Percentiles rank a stretch among this genome's conserved stretches.
phyloP scores from a whole-genome alignment of 1,284 basidiomycete species.

The Apiotrichum veenhuisii region DNA sequence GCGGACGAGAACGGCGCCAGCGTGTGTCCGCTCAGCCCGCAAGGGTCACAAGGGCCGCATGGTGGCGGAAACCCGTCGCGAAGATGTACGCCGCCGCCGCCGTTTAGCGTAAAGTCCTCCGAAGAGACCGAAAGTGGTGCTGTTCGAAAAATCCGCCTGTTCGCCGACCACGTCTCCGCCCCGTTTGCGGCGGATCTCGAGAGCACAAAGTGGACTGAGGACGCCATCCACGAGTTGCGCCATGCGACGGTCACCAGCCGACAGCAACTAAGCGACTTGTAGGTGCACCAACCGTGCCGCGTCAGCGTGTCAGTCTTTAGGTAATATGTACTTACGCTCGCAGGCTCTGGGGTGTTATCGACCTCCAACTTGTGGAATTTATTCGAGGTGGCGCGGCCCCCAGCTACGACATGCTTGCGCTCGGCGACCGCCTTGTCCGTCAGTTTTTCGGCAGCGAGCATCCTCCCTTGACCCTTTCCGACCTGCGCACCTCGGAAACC shows the following conservation, averaged over 20 bases:
- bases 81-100: too few species aligned
- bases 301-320: neutral
- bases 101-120: neutral
- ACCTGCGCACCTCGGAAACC: constrained; percentile 21
- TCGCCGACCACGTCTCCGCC: constrained; percentile 29
- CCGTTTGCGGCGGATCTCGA: constrained; percentile 29
- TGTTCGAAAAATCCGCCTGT: constrained; percentile 19
- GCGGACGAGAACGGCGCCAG: constrained; percentile 1
- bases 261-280: constrained; percentile 27
- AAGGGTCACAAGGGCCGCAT: neutral
- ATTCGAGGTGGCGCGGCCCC: constrained; percentile 29
- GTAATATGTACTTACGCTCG: constrained; percentile 1
- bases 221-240: constrained; percentile 25
- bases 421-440: constrained; percentile 29
- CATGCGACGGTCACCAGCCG: constrained; percentile 22
- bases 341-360: constrained; percentile 34
- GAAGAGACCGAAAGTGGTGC: neutral
- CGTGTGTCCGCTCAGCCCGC: neutral
- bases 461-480: constrained; percentile 20
- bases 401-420: constrained; percentile 28
- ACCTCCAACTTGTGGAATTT: constrained; percentile 30
- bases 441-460: constrained; percentile 16
- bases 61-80: neutral
- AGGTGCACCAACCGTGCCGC: constrained; percentile 7
- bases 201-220: constrained; percentile 33